phyloP scores from a whole-genome alignment of 257 asterid species.

The Solanum gandarillasii region DNA sequence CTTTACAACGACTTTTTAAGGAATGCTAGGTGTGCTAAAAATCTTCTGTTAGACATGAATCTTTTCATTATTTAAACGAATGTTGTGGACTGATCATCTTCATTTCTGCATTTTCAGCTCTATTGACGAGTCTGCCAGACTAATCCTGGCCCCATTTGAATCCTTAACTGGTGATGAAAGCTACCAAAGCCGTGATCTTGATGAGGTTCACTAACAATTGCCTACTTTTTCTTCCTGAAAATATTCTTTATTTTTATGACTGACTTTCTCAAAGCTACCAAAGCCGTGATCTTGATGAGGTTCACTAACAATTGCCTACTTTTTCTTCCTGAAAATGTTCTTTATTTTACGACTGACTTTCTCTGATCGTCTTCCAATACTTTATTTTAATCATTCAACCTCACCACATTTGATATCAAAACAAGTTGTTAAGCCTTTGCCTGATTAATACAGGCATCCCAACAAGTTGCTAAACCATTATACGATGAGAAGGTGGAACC shows the following conservation, averaged over 20 bases:
- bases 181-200: slow-evolving; percentile 91
- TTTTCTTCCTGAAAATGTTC: not conserved
- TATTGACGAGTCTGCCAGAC: slow-evolving; percentile 69
- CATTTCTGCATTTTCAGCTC: slow-evolving; percentile 40
- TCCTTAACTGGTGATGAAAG: slow-evolving; percentile 66
- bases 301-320: not conserved
- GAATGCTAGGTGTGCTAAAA: slow-evolving; percentile 47
- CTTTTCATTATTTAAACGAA: not conserved
- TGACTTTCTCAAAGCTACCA: slow-evolving; percentile 42
- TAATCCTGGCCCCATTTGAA: slow-evolving; percentile 57
- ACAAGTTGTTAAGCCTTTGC: not conserved
- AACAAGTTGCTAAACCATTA: slow-evolving; percentile 75
- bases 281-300: slow-evolving; percentile 97
- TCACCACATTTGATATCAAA: slow-evolving; percentile 40
- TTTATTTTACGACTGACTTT: not conserved
- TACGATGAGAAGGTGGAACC: slow-evolving; percentile 81
- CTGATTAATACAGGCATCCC: slow-evolving; percentile 53
- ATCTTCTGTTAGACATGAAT: not conserved
- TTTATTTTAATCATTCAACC: slow-evolving; percentile 15
- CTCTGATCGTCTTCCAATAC: not conserved
- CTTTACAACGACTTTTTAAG: slow-evolving; percentile 61
- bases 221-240: no score
- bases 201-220: slow-evolving; percentile 41
- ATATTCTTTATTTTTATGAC: no score
- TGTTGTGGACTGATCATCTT: not conserved